Conservation (phyloP, 2,329 filamentous ascomycete genomes). For the Colletotrichum neosansevieriae region DNA sequence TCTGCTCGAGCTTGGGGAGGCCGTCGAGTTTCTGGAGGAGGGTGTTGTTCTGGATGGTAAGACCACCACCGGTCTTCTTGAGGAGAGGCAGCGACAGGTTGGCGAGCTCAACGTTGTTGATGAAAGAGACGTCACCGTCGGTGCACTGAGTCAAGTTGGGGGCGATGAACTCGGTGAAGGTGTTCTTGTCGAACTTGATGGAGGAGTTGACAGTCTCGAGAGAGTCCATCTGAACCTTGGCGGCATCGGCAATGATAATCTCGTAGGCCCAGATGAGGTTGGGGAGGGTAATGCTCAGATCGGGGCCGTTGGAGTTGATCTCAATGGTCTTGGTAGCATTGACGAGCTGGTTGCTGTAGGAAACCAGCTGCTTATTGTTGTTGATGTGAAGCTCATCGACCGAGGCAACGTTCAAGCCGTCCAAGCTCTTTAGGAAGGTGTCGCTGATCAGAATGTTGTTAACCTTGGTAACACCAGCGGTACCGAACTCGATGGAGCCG, state of each 20-base stretch:
- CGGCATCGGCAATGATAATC: slow-evolving; percentile 78
- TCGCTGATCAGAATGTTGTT: slow-evolving; percentile 81
- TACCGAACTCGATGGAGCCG: slow-evolving; percentile 62
- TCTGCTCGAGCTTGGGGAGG: slow-evolving; percentile 75
- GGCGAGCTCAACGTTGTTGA: slow-evolving; percentile 70
- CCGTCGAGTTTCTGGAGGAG: slow-evolving; percentile 72
- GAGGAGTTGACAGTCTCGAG: slow-evolving; percentile 81
- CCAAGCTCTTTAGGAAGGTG: slow-evolving; percentile 82
- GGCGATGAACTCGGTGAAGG: slow-evolving; percentile 69
- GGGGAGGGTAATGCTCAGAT: slow-evolving; percentile 79
- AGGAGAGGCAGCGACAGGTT: slow-evolving; percentile 84
- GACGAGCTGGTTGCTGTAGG: slow-evolving; percentile 80
- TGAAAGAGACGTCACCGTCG: slow-evolving; percentile 70
- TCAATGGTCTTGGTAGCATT: slow-evolving; percentile 79
- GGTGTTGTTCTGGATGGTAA: slow-evolving; percentile 93
- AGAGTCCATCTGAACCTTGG: slow-evolving; percentile 77
- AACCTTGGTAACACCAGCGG: slow-evolving; percentile 73
- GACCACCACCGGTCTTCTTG: slow-evolving; percentile 78
- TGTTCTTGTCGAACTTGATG: slow-evolving; percentile 87
- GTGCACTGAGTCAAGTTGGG: slow-evolving; percentile 79
- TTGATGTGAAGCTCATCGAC: slow-evolving; percentile 82
- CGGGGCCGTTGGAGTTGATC: slow-evolving; percentile 83
- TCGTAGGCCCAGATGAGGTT: slow-evolving; percentile 73
- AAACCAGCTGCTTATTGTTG: slow-evolving; percentile 87
- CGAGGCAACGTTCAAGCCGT: slow-evolving; percentile 83